Conservation (phyloP, 768 basidiomycete species). For the Collybia sordida region DNA sequence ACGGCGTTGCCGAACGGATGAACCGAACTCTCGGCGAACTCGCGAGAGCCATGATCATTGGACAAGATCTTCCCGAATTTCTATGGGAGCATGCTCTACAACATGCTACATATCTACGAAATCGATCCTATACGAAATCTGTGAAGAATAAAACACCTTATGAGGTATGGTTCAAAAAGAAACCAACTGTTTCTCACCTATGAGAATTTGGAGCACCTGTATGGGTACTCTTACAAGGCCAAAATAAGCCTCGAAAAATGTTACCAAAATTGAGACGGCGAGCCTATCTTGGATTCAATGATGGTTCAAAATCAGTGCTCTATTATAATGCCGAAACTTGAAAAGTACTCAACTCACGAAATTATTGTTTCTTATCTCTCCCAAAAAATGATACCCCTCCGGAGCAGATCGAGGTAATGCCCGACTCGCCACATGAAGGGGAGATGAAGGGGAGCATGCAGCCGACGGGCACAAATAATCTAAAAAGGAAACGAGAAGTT, state of each 20-base stretch:
- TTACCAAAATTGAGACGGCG: conserved; percentile 1
- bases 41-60: conserved; percentile 5
- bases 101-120: background rate
- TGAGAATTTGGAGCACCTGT: conserved; percentile 21
- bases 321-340: conserved; percentile 1
- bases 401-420: background rate
- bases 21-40: conserved; percentile 20
- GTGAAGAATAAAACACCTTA: conserved; percentile 10
- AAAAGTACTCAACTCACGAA: conserved; percentile 1
- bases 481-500: background rate
- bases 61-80: conserved; percentile 2
- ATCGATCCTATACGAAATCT: background rate
- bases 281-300: conserved; percentile 1
- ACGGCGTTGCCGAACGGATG: conserved; percentile 30
- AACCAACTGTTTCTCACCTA: conserved; percentile 23
- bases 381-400: background rate
- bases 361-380: background rate
- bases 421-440: background rate
- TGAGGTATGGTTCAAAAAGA: conserved; percentile 13
- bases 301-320: background rate
- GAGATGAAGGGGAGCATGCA: background rate
- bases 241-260: conserved; percentile 3
- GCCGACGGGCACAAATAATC: background rate
- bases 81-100: background rate
- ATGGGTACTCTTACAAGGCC: conserved; percentile 11